Percentiles rank a stretch among this genome's conserved stretches.
Evolutionary conservation across 768 basidiomycete species (phyloP).

Genomic region (Suillus placidus): DNA sequence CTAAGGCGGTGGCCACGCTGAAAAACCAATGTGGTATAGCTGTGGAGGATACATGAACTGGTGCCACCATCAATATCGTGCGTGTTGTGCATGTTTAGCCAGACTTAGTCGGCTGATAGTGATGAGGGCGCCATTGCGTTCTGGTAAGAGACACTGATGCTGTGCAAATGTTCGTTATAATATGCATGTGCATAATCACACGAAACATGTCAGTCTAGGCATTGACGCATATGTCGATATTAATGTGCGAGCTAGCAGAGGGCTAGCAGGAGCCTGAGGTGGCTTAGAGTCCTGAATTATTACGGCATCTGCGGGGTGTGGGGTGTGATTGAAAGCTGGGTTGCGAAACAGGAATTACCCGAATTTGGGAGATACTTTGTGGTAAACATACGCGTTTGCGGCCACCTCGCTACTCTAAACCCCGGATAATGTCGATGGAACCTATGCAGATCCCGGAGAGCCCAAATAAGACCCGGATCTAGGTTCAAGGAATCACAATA

Average conservation of each 20-base stretch:
- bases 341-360: background rate
- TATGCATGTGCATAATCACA: background rate
- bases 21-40: background rate
- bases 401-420: background rate
- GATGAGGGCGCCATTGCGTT: background rate
- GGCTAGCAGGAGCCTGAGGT: background rate
- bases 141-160: background rate
- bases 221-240: background rate
- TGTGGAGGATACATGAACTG: background rate
- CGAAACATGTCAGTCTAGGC: background rate
- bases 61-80: background rate
- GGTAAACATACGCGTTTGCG: background rate
- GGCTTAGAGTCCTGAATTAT: background rate
- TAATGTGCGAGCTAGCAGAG: background rate
- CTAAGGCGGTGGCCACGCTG: background rate
- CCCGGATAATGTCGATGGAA: background rate
- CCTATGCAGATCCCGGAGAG: background rate
- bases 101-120: background rate
- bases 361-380: background rate
- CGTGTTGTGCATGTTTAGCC: background rate
- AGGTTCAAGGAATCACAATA: background rate
- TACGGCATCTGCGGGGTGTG: conserved; percentile 4
- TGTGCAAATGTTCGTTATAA: background rate
- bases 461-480: background rate
- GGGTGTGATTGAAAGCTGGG: background rate